Evolutionary conservation across 371 early-diverging fungal genomes (phyloP).

Genomic region (Lichtheimia ramosa): DNA sequence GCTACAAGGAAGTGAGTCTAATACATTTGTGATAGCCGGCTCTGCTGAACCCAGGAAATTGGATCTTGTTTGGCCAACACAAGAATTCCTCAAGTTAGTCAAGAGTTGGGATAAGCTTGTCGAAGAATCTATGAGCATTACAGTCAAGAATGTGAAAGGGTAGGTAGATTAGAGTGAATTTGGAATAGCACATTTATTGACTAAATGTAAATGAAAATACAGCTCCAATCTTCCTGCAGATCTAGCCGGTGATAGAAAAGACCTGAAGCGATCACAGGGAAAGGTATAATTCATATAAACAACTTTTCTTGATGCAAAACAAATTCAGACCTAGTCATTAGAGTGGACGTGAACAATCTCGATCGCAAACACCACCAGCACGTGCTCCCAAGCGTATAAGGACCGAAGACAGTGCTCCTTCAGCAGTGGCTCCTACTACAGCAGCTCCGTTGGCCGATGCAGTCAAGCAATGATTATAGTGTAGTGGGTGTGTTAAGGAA

Average conservation of each 20-base stretch:
- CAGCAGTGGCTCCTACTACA: slow-evolving; percentile 12
- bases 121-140: slow-evolving; percentile 67
- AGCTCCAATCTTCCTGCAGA: slow-evolving; percentile 40
- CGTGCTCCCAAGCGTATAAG: not conserved
- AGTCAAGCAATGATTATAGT: slow-evolving; percentile 4
- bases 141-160: slow-evolving; percentile 74
- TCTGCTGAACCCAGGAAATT: slow-evolving; percentile 39
- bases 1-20: no score
- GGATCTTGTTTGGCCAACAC: slow-evolving; percentile 77
- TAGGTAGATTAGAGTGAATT: slow-evolving; percentile 15
- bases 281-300: not conserved
- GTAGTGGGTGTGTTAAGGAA: not conserved
- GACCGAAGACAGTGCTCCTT: not conserved
- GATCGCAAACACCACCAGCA: not conserved
- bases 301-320: not conserved
- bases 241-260: slow-evolving; percentile 45
- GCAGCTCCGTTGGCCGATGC: slow-evolving; percentile 5
- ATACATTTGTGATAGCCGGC: slow-evolving; percentile 1
- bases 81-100: slow-evolving; percentile 81
- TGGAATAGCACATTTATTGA: not conserved
- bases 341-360: not conserved
- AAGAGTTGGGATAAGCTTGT: slow-evolving; percentile 81
- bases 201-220: not conserved
- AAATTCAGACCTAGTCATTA: not conserved
- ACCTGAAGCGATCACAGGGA: slow-evolving; percentile 22